Percentiles rank a stretch among this genome's conserved stretches.
Conservation (phyloP, 495 filamentous ascomycete genomes). For the Tuber calosporum region DNA sequence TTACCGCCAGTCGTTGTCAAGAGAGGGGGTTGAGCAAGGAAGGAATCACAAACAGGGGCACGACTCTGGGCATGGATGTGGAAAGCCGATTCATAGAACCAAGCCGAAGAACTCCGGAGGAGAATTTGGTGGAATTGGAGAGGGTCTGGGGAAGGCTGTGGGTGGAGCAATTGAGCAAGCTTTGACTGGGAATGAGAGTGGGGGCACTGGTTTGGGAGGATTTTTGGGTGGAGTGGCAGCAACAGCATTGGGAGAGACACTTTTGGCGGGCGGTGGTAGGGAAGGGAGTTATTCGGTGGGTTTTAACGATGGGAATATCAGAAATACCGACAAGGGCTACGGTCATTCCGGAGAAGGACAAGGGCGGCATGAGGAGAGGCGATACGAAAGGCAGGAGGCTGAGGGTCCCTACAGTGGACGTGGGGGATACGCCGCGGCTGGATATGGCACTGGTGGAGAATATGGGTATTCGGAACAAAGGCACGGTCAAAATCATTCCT, state of each 20-base stretch:
- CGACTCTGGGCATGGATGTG: conserved; percentile 78
- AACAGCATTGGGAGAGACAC: conserved; percentile 19
- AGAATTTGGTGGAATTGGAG: conserved; percentile 26
- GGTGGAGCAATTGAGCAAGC: conserved; percentile 26
- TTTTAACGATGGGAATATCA: neutral
- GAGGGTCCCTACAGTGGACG: conserved; percentile 7
- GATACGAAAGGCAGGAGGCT: neutral
- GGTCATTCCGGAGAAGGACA: neutral
- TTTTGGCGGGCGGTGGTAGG: conserved; percentile 8
- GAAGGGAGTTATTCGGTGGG: neutral
- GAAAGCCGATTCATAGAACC: conserved; percentile 57
- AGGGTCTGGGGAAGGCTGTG: conserved; percentile 29
- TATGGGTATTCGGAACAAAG: conserved; percentile 8
- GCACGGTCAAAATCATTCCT: neutral
- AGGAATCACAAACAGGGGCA: conserved; percentile 76
- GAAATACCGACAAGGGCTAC: neutral
- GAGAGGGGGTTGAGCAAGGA: conserved; percentile 65
- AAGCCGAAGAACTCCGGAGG: conserved; percentile 43
- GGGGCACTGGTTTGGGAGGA: conserved; percentile 34
- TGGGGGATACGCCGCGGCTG: neutral
- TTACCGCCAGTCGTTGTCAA: conserved; percentile 64
- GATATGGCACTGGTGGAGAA: neutral
- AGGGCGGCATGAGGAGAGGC: neutral
- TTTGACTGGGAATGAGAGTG: conserved; percentile 18
- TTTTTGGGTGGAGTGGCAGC: conserved; percentile 34